phyloP scores from a whole-genome alignment of 2,329 filamentous ascomycete species.

The Cladosporium sp. region DNA sequence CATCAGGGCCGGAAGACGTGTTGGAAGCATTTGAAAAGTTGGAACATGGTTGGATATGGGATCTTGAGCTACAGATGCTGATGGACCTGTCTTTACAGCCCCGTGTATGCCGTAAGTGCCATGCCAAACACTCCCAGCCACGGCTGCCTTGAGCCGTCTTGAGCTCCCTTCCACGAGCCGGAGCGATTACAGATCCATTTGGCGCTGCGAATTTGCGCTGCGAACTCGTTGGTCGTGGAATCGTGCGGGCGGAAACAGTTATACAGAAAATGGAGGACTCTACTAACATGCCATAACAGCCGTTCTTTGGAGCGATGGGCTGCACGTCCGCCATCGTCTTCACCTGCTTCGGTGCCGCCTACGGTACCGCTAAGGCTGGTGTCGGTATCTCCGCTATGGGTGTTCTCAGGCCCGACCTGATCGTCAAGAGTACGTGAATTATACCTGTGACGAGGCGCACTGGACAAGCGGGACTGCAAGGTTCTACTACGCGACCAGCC shows the following conservation, averaged over 20 bases:
- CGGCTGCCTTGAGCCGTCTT: conserved; percentile 7
- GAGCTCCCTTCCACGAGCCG: neutral
- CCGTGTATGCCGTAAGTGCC: conserved; percentile 95
- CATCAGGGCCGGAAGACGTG: conserved; percentile 14
- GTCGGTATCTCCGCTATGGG: conserved; percentile 98
- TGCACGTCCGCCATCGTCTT: conserved; percentile 94
- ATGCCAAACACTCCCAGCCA: conserved; percentile 13
- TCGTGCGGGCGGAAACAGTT: neutral
- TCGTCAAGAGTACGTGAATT: conserved; percentile 89
- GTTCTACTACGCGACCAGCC: conserved; percentile 4
- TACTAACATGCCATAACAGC: conserved; percentile 40
- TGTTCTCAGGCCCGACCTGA: conserved; percentile 94
- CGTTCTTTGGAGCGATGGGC: conserved; percentile 97
- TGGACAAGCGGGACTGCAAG: neutral
- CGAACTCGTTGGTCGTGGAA: no score
- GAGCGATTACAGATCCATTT: neutral
- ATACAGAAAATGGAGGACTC: neutral
- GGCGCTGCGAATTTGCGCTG: no score
- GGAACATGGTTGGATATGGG: neutral
- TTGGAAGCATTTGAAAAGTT: neutral
- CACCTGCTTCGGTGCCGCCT: conserved; percentile 93
- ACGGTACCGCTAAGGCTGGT: conserved; percentile 98
- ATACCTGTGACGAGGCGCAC: neutral
- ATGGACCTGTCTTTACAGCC: conserved; percentile 54
- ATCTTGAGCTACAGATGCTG: neutral